Conservation (phyloP, 352 stramenopile species). For the Pythium biforme region DNA sequence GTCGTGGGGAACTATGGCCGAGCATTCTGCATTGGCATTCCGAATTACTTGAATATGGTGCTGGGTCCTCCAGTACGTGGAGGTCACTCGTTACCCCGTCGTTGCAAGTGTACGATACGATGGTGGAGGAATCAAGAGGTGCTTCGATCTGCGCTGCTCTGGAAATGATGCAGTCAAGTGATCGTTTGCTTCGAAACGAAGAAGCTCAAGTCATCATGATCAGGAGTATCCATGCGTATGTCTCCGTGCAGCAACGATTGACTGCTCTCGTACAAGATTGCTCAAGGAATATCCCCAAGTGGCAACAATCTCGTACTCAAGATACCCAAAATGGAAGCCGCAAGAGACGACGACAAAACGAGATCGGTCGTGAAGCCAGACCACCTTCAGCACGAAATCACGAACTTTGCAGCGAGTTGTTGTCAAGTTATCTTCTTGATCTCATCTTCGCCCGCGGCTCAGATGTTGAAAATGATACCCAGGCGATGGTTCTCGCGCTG, state of each 20-base stretch:
- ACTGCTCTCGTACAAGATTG: neutral
- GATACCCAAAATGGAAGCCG: neutral
- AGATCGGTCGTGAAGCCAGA: neutral
- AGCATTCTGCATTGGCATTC: constrained; percentile 20
- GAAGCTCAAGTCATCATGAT: constrained; percentile 1
- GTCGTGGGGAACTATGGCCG: constrained; percentile 18
- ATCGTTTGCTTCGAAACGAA: neutral
- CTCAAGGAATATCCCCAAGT: constrained; percentile 4
- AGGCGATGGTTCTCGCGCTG: constrained; percentile 16
- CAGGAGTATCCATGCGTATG: constrained; percentile 9
- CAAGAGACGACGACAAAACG: constrained; percentile 3
- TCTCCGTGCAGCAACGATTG: constrained; percentile 4
- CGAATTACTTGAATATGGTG: neutral
- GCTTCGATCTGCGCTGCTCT: neutral
- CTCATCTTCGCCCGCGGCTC: constrained; percentile 10
- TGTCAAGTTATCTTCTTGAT: constrained; percentile 19
- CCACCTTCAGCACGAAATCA: neutral
- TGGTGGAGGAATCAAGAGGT: constrained; percentile 4
- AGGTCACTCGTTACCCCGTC: neutral
- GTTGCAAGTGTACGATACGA: constrained; percentile 6
- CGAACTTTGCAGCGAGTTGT: constrained; percentile 3
- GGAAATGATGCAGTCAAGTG: constrained; percentile 2
- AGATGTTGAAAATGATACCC: neutral
- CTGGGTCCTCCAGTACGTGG: neutral
- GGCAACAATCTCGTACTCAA: neutral